Percentiles rank a stretch among this genome's conserved stretches.
Conservation (phyloP, 345 rosid species). For the Citrus glauca region DNA sequence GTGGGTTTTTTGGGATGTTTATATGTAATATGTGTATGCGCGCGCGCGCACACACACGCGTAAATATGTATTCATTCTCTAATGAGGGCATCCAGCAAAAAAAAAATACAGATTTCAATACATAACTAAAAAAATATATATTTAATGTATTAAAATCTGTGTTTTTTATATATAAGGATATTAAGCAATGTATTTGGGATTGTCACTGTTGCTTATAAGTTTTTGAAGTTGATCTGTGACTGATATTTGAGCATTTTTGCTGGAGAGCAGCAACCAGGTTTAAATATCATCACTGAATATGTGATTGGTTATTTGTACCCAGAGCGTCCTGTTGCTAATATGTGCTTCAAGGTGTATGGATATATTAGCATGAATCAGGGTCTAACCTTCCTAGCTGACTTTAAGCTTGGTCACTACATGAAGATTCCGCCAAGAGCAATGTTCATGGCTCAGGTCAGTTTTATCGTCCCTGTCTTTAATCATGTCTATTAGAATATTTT, state of each 20-base stretch:
- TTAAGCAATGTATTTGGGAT: not conserved
- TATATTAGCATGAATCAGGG: conserved; percentile 85
- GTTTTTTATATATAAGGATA: too few species aligned
- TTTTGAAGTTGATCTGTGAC: not conserved
- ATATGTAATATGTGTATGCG: too few species aligned
- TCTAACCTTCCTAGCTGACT: conserved; percentile 58
- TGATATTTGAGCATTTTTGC: not conserved
- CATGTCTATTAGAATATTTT: not conserved
- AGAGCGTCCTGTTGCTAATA: conserved; percentile 81
- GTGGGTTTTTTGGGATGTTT: too few species aligned
- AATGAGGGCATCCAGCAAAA: too few species aligned
- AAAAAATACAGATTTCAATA: too few species aligned
- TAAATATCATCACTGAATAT: conserved; percentile 75
- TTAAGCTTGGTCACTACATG: conserved; percentile 93
- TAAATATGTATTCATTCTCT: too few species aligned
- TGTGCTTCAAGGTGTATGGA: conserved; percentile 91
- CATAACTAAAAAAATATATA: too few species aligned
- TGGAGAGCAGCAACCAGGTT: conserved; percentile 49
- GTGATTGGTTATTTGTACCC: conserved; percentile 76
- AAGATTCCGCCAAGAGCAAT: conserved; percentile 84
- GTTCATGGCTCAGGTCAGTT: conserved; percentile 74
- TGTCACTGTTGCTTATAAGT: not conserved
- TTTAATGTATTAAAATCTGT: too few species aligned
- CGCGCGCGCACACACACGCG: accelerated
- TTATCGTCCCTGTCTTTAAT: not conserved